Conservation (phyloP, 208 protist genomes). For the Leishmania aethiopica region DNA sequence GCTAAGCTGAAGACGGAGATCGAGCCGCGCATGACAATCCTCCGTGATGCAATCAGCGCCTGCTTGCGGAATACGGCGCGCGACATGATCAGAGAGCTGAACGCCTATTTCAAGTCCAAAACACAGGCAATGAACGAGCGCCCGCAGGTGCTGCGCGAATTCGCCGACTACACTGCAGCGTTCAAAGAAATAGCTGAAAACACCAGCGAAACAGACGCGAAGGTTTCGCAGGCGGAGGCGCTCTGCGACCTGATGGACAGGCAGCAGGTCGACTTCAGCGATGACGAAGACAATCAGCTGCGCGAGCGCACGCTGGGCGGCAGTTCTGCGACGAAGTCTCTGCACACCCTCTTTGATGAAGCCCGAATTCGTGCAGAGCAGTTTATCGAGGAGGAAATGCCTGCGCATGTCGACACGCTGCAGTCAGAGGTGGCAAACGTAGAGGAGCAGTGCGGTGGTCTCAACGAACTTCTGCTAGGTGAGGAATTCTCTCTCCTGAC, state of each 20-base stretch:
- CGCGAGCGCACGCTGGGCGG: constrained; percentile 89
- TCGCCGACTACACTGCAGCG: constrained; percentile 85
- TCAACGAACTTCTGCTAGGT: constrained; percentile 86
- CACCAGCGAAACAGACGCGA: constrained; percentile 51
- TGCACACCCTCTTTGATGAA: constrained; percentile 87
- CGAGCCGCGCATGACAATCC: constrained; percentile 79
- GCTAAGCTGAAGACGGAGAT: constrained; percentile 89
- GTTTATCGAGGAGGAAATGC: constrained; percentile 89
- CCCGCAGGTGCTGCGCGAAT: constrained; percentile 65
- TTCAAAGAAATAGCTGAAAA: constrained; percentile 82
- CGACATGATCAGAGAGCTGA: constrained; percentile 65
- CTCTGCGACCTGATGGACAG: constrained; percentile 92
- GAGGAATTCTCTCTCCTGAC: constrained; percentile 85
- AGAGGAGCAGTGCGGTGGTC: constrained; percentile 84
- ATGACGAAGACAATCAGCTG: constrained; percentile 91
- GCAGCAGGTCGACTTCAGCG: constrained; percentile 86
- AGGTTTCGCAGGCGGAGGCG: constrained; percentile 80
- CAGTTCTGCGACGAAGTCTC: constrained; percentile 51
- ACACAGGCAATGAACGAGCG: constrained; percentile 83
- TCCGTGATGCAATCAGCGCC: constrained; percentile 74
- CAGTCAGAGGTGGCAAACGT: constrained; percentile 73
- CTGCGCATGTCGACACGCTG: constrained; percentile 71
- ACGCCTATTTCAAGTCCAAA: constrained; percentile 90
- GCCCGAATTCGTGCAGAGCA: constrained; percentile 81
- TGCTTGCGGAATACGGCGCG: constrained; percentile 76